Evolutionary conservation across 2,329 filamentous ascomycete species (phyloP).

Genomic region (Calycina marina): DNA sequence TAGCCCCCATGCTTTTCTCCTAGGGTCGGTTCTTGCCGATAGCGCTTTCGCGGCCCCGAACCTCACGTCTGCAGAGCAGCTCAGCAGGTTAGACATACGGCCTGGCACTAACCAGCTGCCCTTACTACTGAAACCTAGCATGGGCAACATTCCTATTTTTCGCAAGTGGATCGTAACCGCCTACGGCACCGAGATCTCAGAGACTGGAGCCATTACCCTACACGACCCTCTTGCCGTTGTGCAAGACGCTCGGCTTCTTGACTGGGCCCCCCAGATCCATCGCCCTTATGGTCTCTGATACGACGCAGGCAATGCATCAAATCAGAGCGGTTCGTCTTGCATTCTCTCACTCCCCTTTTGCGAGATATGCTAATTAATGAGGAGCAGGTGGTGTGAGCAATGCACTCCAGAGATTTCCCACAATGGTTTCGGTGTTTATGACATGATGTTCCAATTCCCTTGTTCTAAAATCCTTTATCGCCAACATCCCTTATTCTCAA

Average conservation of each 20-base stretch:
- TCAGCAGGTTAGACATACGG: slow-evolving; percentile 18
- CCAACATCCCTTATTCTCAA: too few relatives aligned
- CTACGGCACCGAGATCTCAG: slow-evolving; percentile 12
- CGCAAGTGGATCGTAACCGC: slow-evolving; percentile 12
- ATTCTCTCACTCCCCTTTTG: not conserved
- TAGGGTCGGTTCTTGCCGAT: slow-evolving; percentile 20
- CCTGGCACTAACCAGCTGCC: slow-evolving; percentile 15
- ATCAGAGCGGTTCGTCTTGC: slow-evolving; percentile 12
- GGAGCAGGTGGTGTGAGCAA: slow-evolving; percentile 7
- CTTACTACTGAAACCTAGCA: slow-evolving; percentile 9
- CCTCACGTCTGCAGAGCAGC: slow-evolving; percentile 12
- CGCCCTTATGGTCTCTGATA: slow-evolving; percentile 15
- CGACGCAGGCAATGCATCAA: slow-evolving; percentile 11
- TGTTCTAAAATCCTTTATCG: too few relatives aligned
- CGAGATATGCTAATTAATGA: slow-evolving; percentile 8
- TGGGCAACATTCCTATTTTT: slow-evolving; percentile 16
- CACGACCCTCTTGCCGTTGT: slow-evolving; percentile 11
- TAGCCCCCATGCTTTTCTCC: slow-evolving; percentile 23
- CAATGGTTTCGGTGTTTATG: too few relatives aligned
- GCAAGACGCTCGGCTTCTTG: slow-evolving; percentile 12
- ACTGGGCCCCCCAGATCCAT: slow-evolving; percentile 6
- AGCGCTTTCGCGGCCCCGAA: slow-evolving; percentile 14
- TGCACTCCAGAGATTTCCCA: slow-evolving; percentile 11
- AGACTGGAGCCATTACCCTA: slow-evolving; percentile 12
- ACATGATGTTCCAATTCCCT: too few relatives aligned